Evolutionary conservation across 2,329 filamentous ascomycete species (phyloP), one percentile per base, ranked within the genome.

Genomic region (Hymenoscyphus repandus): DNA sequence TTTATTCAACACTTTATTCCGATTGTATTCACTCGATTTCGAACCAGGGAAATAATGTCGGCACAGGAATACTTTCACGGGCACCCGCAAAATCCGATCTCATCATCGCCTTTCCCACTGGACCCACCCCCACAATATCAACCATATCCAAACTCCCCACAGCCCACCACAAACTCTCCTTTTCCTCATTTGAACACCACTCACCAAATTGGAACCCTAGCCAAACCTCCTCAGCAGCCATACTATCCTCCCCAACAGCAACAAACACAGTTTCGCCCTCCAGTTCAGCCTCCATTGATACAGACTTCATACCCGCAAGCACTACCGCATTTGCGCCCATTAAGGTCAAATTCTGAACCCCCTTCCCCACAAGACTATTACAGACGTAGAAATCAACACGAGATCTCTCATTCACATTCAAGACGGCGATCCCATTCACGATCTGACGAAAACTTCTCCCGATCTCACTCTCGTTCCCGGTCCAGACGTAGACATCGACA

Each of bases 61-160:
- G 55, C 57, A 18, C 45, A 54, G 34, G 57, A 59, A 34, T 59
- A 59, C 34, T 59, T 56, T 51, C 34, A 43, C 37, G 33, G n/a
- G 15, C 30, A 15, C 30, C 10, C 37, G 17, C 37, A 37, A 15
- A 38, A 12, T 17, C 36, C 30, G 18, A 20, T 5, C n/a, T 13
- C 36, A 15, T 18, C 36, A 9, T n/a, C 41, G 10, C 30, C 30
- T 5, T 5, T n/a, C 10, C 27, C 31, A 36, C 11, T 9, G 18
- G 2, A 39, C 20, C 37, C 49, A 10, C 39, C 43, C 3, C 37
- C 49, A 5, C 43, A 18, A 37, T 41, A 30, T 20, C 27, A 33
- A 12, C 43, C 34, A 37, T 41, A 30, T 20, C 27, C 42, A 12
- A 30, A 37, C 45, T n/a, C 43, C 27, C 20, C 38, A 42, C 48